Evolutionary conservation across 2,329 filamentous ascomycete species (phyloP), one percentile per base, ranked within the genome.

Genomic region (Alternaria dauci): DNA sequence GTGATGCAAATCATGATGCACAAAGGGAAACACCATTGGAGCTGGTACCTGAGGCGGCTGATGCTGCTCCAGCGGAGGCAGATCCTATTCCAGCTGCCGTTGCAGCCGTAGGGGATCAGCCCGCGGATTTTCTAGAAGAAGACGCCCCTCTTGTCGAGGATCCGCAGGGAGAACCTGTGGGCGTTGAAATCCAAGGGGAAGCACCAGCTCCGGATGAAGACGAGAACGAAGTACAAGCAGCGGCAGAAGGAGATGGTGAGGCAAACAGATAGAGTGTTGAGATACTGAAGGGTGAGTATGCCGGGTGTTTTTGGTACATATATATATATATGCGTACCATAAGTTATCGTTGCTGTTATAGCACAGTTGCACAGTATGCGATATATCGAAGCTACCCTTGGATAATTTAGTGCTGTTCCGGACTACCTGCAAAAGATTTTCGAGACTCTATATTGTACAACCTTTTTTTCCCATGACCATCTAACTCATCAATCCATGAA

Each of bases 401-500:
- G 12, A 30, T 20, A 25, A 25, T 26, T 18, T 20, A 50, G 36
- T 38, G 46, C 20, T n/a, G 16, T 20, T 11, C n/a, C 9, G 12
- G 38, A 50, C 32, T 30, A 30, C 11, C 28, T 30, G 0, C 11
- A 11, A 30, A 30, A 11, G 28, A 30, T 30, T 11, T 30, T 30
- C 11, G 1, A 11, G 28, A 30, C 28, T 30, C 9, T 30, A 30
- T 26, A 26, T 50, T 20, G 20, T 38, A 38, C 30, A 50, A 30
- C 11, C 16, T 7, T 2, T 26, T 2, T 36, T 3, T 36, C 3
- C 11, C 16, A 2, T 20, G 8, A 36, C 14, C 2, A 12, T 50
- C 30, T 58, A 73, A 38, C 66, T 63, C 71, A 74, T 73, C 51
- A 74, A 38, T 1, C 68, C 72, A 32, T 72, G 64, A 0, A 71